phyloP scores from a whole-genome alignment of 2,329 filamentous ascomycete genomes.

The Pseudogymnoascus sp. region DNA sequence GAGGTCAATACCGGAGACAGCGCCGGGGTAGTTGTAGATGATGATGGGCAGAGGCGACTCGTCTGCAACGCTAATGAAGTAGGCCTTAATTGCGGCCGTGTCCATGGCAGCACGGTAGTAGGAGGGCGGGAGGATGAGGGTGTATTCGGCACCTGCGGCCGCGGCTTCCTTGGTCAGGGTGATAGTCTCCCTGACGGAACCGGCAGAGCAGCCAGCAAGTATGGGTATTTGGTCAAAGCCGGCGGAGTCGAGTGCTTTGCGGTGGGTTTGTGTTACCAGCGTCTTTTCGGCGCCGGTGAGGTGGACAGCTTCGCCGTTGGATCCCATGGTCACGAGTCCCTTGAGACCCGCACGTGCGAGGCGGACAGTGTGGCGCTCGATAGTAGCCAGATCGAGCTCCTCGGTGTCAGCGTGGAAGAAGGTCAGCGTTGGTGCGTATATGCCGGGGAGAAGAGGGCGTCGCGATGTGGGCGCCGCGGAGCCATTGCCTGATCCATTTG shows the following conservation, averaged over 20 bases:
- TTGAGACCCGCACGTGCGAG: constrained; percentile 72
- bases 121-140: constrained; percentile 70
- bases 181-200: constrained; percentile 75
- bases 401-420: constrained; percentile 82
- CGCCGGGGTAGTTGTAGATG: constrained; percentile 87
- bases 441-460: constrained; percentile 66
- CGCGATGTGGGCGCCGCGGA: constrained; percentile 33
- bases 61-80: constrained; percentile 63
- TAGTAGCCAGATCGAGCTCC: constrained; percentile 72
- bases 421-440: constrained; percentile 85
- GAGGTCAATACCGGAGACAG: constrained; percentile 81
- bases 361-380: constrained; percentile 74
- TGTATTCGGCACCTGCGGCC: constrained; percentile 70
- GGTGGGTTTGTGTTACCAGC: constrained; percentile 68
- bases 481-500: constrained; percentile 26
- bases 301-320: constrained; percentile 85
- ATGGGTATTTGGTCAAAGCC: constrained; percentile 72
- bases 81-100: constrained; percentile 68
- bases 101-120: constrained; percentile 72
- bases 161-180: constrained; percentile 62
- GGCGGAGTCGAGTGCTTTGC: constrained; percentile 74
- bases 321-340: constrained; percentile 81
- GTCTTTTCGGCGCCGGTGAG: constrained; percentile 72
- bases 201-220: constrained; percentile 75
- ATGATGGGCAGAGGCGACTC: constrained; percentile 69